Evolutionary conservation across 208 protist genomes (phyloP).

Genomic region (Leishmania martiniquensis): DNA sequence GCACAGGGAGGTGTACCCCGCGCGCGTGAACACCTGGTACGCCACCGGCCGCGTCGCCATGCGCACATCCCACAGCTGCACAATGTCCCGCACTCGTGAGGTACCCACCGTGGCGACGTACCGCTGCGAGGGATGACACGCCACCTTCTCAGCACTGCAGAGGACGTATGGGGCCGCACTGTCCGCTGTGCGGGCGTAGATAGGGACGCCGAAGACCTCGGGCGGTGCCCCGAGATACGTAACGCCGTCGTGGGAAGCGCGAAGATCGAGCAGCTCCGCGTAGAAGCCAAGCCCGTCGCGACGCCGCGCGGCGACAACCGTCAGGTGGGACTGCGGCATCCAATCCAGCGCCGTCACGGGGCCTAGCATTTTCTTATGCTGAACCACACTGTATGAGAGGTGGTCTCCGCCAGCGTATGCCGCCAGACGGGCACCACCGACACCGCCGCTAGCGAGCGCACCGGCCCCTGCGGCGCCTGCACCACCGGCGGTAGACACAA

Average conservation of each 20-base stretch:
- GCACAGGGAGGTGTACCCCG: slow-evolving; percentile 68
- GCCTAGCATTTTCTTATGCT: slow-evolving; percentile 44
- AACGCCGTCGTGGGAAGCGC: slow-evolving; percentile 49
- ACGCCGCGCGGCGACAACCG: slow-evolving; percentile 54
- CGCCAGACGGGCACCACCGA: background rate
- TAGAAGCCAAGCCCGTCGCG: slow-evolving; percentile 58
- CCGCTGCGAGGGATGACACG: slow-evolving; percentile 58
- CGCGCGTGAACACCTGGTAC: slow-evolving; percentile 25
- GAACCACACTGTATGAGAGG: slow-evolving; percentile 32
- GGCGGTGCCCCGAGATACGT: slow-evolving; percentile 58
- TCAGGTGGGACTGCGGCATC: slow-evolving; percentile 62
- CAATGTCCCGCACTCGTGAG: slow-evolving; percentile 39
- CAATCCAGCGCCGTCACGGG: slow-evolving; percentile 70
- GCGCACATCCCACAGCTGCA: slow-evolving; percentile 84
- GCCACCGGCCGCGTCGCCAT: slow-evolving; percentile 45
- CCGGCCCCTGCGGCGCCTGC: background rate
- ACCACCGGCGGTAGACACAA: background rate
- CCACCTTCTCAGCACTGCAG: slow-evolving; percentile 67
- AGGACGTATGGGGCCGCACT: slow-evolving; percentile 20
- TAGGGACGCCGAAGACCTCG: slow-evolving; percentile 26
- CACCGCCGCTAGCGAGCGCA: slow-evolving; percentile 1
- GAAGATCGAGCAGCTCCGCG: slow-evolving; percentile 72
- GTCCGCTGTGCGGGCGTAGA: slow-evolving; percentile 5
- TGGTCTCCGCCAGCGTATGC: slow-evolving; percentile 22
- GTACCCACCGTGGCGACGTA: slow-evolving; percentile 66